A percentile compares a stretch with the other conserved stretches of the same genome.
phyloP scores from a whole-genome alignment of 306 rosid species.

The Purshia tridentata region DNA sequence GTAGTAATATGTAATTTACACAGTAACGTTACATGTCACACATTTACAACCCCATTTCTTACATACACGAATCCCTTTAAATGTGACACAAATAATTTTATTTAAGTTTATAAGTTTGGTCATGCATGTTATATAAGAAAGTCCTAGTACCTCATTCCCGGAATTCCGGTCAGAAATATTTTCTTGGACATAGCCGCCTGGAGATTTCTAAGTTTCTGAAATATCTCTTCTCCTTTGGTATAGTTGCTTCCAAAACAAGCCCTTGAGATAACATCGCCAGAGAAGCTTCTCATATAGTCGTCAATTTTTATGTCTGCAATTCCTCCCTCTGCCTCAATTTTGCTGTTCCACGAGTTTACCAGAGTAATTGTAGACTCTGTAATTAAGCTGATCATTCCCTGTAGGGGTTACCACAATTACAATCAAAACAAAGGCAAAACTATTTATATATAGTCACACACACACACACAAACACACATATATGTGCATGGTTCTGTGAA shows the following conservation, averaged over 20 bases:
- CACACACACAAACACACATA: no score
- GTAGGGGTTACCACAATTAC: not conserved
- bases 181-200: slow-evolving; percentile 24
- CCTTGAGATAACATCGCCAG: slow-evolving; percentile 29
- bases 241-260: slow-evolving; percentile 28
- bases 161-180: slow-evolving; percentile 1
- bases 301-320: slow-evolving; percentile 11
- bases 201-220: slow-evolving; percentile 17
- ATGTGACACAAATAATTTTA: no score
- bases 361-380: slow-evolving; percentile 2
- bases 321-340: slow-evolving; percentile 1
- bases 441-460: no score
- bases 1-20: not conserved
- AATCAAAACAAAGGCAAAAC: not conserved
- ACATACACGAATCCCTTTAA: no score
- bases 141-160: not conserved
- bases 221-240: slow-evolving; percentile 17
- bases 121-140: no score
- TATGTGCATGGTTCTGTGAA: not conserved
- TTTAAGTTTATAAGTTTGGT: no score
- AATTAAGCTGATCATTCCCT: slow-evolving; percentile 24
- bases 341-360: slow-evolving; percentile 13
- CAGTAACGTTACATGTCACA: not conserved
- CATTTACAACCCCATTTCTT: no score
- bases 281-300: not conserved